Evolutionary conservation across 192 early-diverging fungal species (phyloP).

Genomic region (Dissophora ornata): DNA sequence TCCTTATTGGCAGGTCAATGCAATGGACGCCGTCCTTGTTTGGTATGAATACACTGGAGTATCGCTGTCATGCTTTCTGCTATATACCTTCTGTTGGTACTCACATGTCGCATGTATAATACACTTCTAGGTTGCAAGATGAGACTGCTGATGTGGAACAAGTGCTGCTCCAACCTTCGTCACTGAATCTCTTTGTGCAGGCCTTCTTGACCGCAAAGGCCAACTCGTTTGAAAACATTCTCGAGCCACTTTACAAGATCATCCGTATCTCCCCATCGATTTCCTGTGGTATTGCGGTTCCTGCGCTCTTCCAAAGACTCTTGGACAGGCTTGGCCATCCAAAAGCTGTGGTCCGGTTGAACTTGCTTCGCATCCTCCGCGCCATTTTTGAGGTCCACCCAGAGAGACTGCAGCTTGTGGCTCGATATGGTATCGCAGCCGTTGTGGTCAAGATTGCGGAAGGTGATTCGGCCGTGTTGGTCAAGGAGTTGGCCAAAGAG

Average conservation of each 20-base stretch:
- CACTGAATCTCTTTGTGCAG: slow-evolving; percentile 52
- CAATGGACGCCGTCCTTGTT: slow-evolving; percentile 66
- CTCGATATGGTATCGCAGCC: slow-evolving; percentile 40
- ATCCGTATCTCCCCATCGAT: slow-evolving; percentile 53
- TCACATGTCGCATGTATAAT: too few species aligned
- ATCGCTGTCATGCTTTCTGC: too few species aligned
- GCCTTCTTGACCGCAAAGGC: slow-evolving; percentile 61
- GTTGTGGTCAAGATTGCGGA: slow-evolving; percentile 47
- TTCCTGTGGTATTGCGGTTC: slow-evolving; percentile 47
- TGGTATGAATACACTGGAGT: too few species aligned
- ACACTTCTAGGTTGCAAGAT: slow-evolving; percentile 52
- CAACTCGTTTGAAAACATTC: slow-evolving; percentile 65
- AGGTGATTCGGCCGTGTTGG: slow-evolving; percentile 62
- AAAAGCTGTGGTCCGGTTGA: slow-evolving; percentile 63
- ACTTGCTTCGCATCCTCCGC: slow-evolving; percentile 60
- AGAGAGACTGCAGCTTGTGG: slow-evolving; percentile 40
- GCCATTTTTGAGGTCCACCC: slow-evolving; percentile 59
- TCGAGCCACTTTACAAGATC: slow-evolving; percentile 63
- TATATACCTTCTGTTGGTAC: too few species aligned
- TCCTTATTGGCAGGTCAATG: slow-evolving; percentile 68
- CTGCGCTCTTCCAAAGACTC: slow-evolving; percentile 50
- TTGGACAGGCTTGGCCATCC: slow-evolving; percentile 52
- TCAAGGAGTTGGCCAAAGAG: slow-evolving; percentile 61
- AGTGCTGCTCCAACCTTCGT: slow-evolving; percentile 42
- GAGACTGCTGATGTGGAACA: slow-evolving; percentile 54